A percentile compares a stretch with the other conserved stretches of the same genome.
phyloP scores from a whole-genome alignment of 495 filamentous ascomycete species.

The Xylaria telfairii region DNA sequence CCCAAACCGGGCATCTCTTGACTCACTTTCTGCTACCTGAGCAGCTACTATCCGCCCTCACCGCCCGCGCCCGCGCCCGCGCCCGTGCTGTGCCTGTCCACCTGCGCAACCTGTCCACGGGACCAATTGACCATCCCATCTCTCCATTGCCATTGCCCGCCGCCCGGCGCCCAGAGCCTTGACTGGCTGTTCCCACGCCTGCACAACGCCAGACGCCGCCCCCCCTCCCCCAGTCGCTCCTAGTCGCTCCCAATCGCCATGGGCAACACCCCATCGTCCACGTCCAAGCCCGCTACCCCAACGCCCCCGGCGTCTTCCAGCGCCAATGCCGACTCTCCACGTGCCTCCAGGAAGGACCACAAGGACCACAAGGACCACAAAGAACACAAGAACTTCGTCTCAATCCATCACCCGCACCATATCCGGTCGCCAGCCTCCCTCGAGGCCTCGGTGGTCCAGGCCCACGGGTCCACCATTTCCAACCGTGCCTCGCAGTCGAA shows the following conservation, averaged over 20 bases:
- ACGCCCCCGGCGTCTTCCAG: slow-evolving; percentile 38
- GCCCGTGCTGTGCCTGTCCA: background rate
- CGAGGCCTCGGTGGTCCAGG: slow-evolving; percentile 60
- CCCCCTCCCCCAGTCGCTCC: slow-evolving; percentile 25
- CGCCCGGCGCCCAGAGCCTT: slow-evolving; percentile 5
- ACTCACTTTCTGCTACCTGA: slow-evolving; percentile 18
- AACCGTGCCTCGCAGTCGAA: slow-evolving; percentile 48
- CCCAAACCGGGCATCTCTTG: slow-evolving; percentile 20
- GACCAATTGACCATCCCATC: slow-evolving; percentile 23
- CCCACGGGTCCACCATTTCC: slow-evolving; percentile 55
- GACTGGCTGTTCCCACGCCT: slow-evolving; percentile 16
- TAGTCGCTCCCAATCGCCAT: slow-evolving; percentile 35
- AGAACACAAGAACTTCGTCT: slow-evolving; percentile 41
- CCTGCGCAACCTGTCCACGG: slow-evolving; percentile 20
- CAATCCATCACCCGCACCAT: slow-evolving; percentile 36
- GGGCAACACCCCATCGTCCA: slow-evolving; percentile 51
- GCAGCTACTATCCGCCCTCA: slow-evolving; percentile 22
- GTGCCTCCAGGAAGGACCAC: slow-evolving; percentile 41
- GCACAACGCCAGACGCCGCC: slow-evolving; percentile 24
- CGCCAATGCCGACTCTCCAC: slow-evolving; percentile 43
- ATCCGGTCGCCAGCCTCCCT: slow-evolving; percentile 56
- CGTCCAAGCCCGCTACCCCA: slow-evolving; percentile 42
- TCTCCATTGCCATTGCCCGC: slow-evolving; percentile 7
- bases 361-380: slow-evolving; percentile 19
- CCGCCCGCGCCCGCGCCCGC: slow-evolving; percentile 15